Base-by-base conservation (phyloP, 2,329 filamentous ascomycete species). In the Fusarium robinianum region DNA sequence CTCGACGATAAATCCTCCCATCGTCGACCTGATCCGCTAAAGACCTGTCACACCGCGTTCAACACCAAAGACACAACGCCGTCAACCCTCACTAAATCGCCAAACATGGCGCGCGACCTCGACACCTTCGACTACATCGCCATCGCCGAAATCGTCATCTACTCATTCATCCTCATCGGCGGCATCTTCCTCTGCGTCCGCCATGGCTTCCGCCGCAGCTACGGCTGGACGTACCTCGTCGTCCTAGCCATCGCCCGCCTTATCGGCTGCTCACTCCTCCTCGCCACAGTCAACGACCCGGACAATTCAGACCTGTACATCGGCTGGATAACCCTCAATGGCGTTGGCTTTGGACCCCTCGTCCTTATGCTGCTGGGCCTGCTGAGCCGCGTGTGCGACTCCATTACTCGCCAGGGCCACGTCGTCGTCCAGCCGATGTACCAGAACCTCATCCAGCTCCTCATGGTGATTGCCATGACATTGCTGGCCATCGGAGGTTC, bases 171-270 rank as follows among this genome's bases (percentile, higher is more conserved):
- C 37, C 57, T 70, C 29, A 31, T 51, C 30, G 59, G 58, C 12
- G 60, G 56, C 24, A 40, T 70, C 40, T 37, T 60, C 24, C 47
- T 84, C 41, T 81, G 79, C 8, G 79, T 55, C 44, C 62, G 55
- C 10, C 65, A 69, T 41, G 67, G 81, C 77, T 78, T 76, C 61
- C 56, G 67, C 5, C 80, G 83, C 72, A 75, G 83, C 7, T 77
- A 77, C 11, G 81, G 81, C 4, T 84, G 81, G 33, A 74, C 82
- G 15, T 72, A 83, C 8, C 77, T 85, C 56, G 68, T 85, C 10
- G 73, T 85, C 17, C 71, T 82, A 10, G 72, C 81, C 2, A 67
- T 83, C 10, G 71, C 64, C 41, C 79, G 84, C 69, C 79, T 86
- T 40, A 71, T 83, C 34, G 66, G 72, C 49, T 74, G 80, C 52